phyloP scores from a whole-genome alignment of 306 rosid genomes.

The Cucumis cinereus region DNA sequence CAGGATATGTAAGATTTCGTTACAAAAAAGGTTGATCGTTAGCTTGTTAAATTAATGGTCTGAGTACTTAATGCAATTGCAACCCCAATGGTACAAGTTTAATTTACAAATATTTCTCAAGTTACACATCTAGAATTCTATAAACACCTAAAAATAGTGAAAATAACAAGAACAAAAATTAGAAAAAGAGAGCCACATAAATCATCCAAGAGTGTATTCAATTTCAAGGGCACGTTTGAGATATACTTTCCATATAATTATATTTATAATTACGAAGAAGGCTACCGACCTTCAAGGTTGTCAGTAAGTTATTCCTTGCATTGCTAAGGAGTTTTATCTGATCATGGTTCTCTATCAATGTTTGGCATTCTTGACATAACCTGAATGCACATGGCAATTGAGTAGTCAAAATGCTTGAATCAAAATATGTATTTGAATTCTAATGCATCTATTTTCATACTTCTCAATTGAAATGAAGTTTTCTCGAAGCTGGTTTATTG shows the following conservation, averaged over 20 bases:
- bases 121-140: background rate
- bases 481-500: constrained; percentile 63
- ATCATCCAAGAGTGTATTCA: background rate
- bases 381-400: constrained; percentile 38
- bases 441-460: constrained; percentile 30
- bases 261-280: constrained; percentile 5
- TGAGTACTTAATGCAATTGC: background rate
- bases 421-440: background rate
- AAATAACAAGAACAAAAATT: background rate
- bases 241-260: background rate
- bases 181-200: background rate
- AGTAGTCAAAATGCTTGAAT: constrained; percentile 18
- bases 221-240: background rate
- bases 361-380: constrained; percentile 86
- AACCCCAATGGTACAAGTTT: background rate
- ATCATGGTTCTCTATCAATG: constrained; percentile 89
- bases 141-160: background rate
- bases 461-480: constrained; percentile 82
- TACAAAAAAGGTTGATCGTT: background rate
- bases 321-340: constrained; percentile 98
- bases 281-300: constrained; percentile 70
- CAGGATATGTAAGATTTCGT: background rate
- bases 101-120: background rate
- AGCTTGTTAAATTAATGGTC: background rate
- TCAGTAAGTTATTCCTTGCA: constrained; percentile 87